Evolutionary conservation across 805 yeast species (phyloP), one percentile per base, ranked within the genome.

Genomic region (Saturnispora sanitii): DNA sequence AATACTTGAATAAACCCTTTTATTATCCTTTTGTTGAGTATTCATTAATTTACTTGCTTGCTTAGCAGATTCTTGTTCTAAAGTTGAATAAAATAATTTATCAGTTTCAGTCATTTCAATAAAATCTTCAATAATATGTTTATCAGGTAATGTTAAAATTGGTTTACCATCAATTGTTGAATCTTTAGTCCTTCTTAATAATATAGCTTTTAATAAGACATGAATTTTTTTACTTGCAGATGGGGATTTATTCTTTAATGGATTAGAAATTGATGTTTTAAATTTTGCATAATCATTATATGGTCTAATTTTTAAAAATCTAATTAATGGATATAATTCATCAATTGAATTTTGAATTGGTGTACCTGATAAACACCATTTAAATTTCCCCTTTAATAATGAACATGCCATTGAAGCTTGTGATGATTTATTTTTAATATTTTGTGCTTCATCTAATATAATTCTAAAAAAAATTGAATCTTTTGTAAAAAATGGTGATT

Each of bases 101-200:
- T 84, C 92, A 5, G 68, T 73, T 2, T 63, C 65, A 2, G 57
- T 66, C 71, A 88, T 68, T 3, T 53, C 59, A 25, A 79, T 72
- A 33, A 61, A 57, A 9, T 70, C 71, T 17, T 65, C 61, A 13
- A 61, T 48, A 16, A 82, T 58, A 41, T 66, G 67, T 53, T 83
- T 84, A 4, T 66, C 68, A 0, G 95, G 95, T 33, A 87, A 62
- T 40, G 70, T 57, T 37, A 87, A 59, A 37, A 87, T 77, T 7
- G 92, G 87, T 49, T 79, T 66, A 6, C 94, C 95, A 57, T 86
- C 87, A 44, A 87, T 78, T 41, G 66, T 53, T 16, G 86, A 75
- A 36, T 64, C 65, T 52, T 87, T 88, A 2, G 84, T 75, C 29
- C 96, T 69, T 39, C 96, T 68, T 30, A 88, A 64, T 59, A 86